Base-by-base conservation (phyloP, 2,329 filamentous ascomycete species). In the Trichophaea hybrida region DNA sequence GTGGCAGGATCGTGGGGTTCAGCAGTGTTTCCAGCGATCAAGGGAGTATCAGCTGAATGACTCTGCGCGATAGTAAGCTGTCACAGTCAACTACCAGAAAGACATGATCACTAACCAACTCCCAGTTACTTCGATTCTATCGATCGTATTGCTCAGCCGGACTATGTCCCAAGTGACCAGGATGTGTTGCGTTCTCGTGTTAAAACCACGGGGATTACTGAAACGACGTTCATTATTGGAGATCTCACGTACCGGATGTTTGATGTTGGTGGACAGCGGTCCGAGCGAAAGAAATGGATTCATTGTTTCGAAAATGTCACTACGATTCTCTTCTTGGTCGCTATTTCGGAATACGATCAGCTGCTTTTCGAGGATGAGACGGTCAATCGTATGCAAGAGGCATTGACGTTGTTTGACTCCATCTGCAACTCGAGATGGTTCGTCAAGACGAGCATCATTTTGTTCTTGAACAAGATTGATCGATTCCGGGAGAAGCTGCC, bases 231-330 rank as follows among this genome's bases (percentile, higher is more conserved):
- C 75, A 93, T 93, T 72, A 94, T 94, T 67, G 89, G 88, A 67
- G 87, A 95, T 70, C 78, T 96, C 66, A 95, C 89, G 60, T 96
- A 95, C 77, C 83, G 89, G 67, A 95, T 96, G 90, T 95, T 95
- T 75, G 90, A 96, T 70, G 90, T 96, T 50, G 90, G 90, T 79
- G 91, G 90, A 66, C 90, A 95, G 75, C 82, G 90, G 72, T 95
- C 88, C 5, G 90, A 96, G 75, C 84, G 90, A 72, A 96, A 96
- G 85, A 96, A 96, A 82, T 96, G 90, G 90, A 96, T 96, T 69
- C 90, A 96, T 77, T 95, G 90, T 77, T 96, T 96, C 74, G 90
- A 96, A 77, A 95, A 96, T 69, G 90, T 96, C 70, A 95, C 89
- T 6, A 94, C 90, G 7, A 94, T 96, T 68, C 85, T 96, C 43